phyloP scores from a whole-genome alignment of 208 protist species.

The Crithidia acanthocephali region DNA sequence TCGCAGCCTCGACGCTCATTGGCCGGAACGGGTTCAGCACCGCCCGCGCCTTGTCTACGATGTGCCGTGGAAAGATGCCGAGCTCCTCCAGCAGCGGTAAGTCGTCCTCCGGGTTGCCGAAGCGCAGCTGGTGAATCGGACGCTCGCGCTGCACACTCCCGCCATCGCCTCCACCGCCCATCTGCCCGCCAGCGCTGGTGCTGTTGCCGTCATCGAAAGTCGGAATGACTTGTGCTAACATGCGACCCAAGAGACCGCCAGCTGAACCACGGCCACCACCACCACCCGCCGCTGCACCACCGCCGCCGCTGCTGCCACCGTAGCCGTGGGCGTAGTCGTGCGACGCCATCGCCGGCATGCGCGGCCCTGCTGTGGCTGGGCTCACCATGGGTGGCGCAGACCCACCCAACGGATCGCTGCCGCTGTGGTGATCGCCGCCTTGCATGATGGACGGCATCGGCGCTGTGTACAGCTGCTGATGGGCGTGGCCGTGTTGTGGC shows the following conservation, averaged over 20 bases:
- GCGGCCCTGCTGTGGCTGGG: constrained; percentile 12
- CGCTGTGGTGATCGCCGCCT: not conserved
- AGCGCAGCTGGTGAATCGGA: constrained; percentile 71
- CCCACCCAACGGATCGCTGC: constrained; percentile 6
- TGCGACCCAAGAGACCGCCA: constrained; percentile 22
- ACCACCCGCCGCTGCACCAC: not conserved
- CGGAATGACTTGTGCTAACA: constrained; percentile 28
- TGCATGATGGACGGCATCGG: constrained; percentile 17
- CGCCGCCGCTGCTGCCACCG: constrained; percentile 1
- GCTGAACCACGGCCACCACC: not conserved
- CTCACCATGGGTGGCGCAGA: constrained; percentile 2
- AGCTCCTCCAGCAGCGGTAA: constrained; percentile 85
- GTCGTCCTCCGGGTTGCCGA: constrained; percentile 84
- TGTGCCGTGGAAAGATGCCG: constrained; percentile 65
- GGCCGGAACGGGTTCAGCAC: constrained; percentile 75
- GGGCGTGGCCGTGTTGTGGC: not conserved
- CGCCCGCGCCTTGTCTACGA: constrained; percentile 54
- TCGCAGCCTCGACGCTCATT: constrained; percentile 35
- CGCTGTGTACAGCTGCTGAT: constrained; percentile 27
- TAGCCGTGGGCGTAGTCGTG: constrained; percentile 9
- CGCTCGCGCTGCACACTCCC: constrained; percentile 7
- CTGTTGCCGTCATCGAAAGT: not conserved
- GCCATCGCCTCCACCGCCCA: too few relatives aligned
- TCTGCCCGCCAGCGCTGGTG: too few relatives aligned
- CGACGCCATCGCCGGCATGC: constrained; percentile 18